Base-by-base conservation (phyloP, 495 filamentous ascomycete genomes). In the Usnea hakonensis region DNA sequence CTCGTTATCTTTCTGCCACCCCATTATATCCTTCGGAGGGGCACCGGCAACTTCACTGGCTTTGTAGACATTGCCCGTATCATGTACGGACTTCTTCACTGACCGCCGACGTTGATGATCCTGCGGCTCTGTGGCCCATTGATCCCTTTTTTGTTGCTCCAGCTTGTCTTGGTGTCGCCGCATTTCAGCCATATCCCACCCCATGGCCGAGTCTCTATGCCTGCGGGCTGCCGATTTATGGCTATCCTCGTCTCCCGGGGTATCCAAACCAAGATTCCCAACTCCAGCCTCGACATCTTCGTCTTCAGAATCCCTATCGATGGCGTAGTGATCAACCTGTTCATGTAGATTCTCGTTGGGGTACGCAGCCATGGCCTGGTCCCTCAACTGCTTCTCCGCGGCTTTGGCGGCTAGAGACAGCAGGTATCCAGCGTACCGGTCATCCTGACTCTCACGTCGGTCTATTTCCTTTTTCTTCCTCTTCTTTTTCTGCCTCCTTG, bases 321-420 rank as follows among this genome's bases (percentile, higher is more conserved):
- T 77, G 43, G 74, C 78, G 65, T 81, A 87, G 68, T 87, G 85
- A 65, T 85, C 77, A 4, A 86, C 79, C 7, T 77, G 78, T 62
- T 88, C 82, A 65, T 88, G 81, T 30, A 76, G 73, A 64, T 85
- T 81, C 57, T 83, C 77, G 65, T 89, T 89, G 5, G 85, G 85
- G 64, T 86, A 90, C 10, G 85, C 87, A 28, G 85, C 87, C 65
- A 87, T 72, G 5, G 85, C 81, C 73, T 88, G 85, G 21, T 90
- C 87, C 50, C 79, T 77, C 43, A 89, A 67, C 70, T 92, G 86
- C 70, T 84, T 84, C 70, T 92, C 85, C 17, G 89, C 89, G 62
- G 89, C 86, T 57, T 81, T 82, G 43, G 88, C 87, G 26, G 90
- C 89, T 57, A 95, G 75, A 26, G 86, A 83, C 21, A 93, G 80